These are phyloP conservation scores for Fonsecaea nubica DNA, from an alignment of 2,329 filamentous ascomycete species.

Conservation along the genomic window DNA sequence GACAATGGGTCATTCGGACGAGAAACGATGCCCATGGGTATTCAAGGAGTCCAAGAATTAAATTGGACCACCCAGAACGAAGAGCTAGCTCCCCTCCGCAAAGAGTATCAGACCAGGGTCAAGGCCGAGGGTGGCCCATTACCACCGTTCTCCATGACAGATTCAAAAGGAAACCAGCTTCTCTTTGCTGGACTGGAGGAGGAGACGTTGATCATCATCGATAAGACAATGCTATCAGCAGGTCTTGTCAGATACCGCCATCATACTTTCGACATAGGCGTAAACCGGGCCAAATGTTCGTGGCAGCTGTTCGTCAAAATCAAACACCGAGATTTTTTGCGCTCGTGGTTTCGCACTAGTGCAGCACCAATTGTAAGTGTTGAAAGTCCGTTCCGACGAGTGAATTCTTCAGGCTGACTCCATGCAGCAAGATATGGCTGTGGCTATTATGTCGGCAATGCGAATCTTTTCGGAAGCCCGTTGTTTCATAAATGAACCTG, in stretches of 20 bases:
- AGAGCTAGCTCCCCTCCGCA: constrained; percentile 12
- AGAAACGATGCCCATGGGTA: constrained; percentile 15
- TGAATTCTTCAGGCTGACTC: constrained; percentile 1
- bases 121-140: neutral
- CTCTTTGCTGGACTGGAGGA: neutral
- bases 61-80: constrained; percentile 21
- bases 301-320: constrained; percentile 15
- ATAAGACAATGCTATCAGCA: constrained; percentile 3
- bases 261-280: constrained; percentile 6
- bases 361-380: neutral
- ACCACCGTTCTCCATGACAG: neutral
- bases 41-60: constrained; percentile 20
- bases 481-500: neutral
- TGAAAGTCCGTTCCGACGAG: neutral
- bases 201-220: neutral
- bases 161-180: constrained; percentile 13
- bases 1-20: neutral
- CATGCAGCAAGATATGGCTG: constrained; percentile 6
- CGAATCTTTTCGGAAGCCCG: constrained; percentile 13
- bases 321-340: constrained; percentile 4
- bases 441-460: constrained; percentile 3
- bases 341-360: neutral
- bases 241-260: constrained; percentile 15
- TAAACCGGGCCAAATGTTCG: neutral
- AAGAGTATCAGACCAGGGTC: neutral